Base-by-base conservation (phyloP, 73 alveolate species). In the Uronychia setigera region DNA sequence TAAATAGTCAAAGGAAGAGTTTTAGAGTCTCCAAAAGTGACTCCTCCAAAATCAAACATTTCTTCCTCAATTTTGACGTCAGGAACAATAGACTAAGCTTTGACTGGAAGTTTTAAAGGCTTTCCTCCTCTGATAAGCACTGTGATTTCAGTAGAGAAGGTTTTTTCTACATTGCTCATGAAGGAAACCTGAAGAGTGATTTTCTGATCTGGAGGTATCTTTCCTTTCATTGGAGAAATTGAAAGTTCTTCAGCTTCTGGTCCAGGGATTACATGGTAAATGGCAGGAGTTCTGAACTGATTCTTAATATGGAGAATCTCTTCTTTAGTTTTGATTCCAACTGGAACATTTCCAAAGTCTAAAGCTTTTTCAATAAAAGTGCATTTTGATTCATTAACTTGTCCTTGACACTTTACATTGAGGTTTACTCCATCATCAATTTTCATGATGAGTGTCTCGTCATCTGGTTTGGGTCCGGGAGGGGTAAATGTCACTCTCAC, bases 81-180 rank as follows among this genome's bases (percentile, higher is more conserved):
- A 25, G 99, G 99, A 31, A 97, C 95, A 0, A 97, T 95, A 0
- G 98, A 97, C 83, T 96, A 88, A 19, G 98, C 99, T 33, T 88
- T 87, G 60, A 98, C 93, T 26, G 98, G 98, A 79, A 98, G 84
- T 58, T 85, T 92, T 9, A 98, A 81, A 27, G 97, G 91, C 79
- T 95, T 95, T 26, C 99, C 99, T 14, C 99, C 99, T 90, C 99
- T 93, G 32, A 98, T 96, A 58, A 93, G 90, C 29, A 98, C 97
- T 27, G 97, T 94, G 74, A 98, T 93, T 81, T 97, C 99, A 19
- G 98, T 92, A 5, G 90, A 83, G 80, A 97, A 89, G 77, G 96
- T 98, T 60, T 96, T 91, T 75, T 97, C 98, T 58, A 91, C 98
- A 78, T 92, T 91, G 11, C 97, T 93, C 74, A 90, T 80, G 83